A percentile compares a stretch with the other conserved stretches of the same genome.
These are phyloP conservation scores for Parascedosporium putredinis DNA, from an alignment of 2,329 filamentous ascomycete genomes.

Conservation along the genomic window DNA sequence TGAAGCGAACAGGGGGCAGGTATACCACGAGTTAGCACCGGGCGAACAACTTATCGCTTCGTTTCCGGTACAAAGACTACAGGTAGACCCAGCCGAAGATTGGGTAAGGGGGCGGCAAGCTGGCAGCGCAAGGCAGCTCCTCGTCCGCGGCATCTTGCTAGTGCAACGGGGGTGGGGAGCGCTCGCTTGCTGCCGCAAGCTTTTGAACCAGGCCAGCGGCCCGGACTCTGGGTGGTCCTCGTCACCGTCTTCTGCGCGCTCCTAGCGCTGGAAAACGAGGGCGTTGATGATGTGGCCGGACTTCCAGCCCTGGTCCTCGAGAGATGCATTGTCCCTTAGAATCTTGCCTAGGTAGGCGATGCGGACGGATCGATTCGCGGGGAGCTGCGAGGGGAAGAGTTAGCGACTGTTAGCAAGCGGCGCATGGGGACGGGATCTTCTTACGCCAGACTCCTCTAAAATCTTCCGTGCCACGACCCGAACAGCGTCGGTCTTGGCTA, in stretches of 20 bases:
- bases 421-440: conserved; percentile 18
- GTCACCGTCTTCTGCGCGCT: not conserved
- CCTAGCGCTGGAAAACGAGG: conserved; percentile 41
- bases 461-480: conserved; percentile 52
- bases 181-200: not conserved
- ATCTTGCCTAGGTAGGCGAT: conserved; percentile 76
- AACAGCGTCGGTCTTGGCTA: conserved; percentile 54
- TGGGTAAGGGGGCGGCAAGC: not conserved
- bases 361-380: conserved; percentile 48
- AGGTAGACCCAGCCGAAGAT: conserved; percentile 1
- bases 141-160: not conserved
- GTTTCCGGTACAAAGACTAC: not conserved
- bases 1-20: no score
- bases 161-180: not conserved
- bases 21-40: no score
- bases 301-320: conserved; percentile 65
- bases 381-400: conserved; percentile 35
- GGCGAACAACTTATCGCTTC: no score
- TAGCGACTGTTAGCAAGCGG: not conserved
- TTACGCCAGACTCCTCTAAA: conserved; percentile 51
- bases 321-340: conserved; percentile 55
- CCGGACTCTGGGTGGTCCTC: not conserved
- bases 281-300: conserved; percentile 68
- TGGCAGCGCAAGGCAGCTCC: not conserved
- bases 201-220: not conserved